Evolutionary conservation across 306 rosid genomes (phyloP), one percentile per base, ranked within the genome.

Genomic region (Gynostemma pentaphyllum): DNA sequence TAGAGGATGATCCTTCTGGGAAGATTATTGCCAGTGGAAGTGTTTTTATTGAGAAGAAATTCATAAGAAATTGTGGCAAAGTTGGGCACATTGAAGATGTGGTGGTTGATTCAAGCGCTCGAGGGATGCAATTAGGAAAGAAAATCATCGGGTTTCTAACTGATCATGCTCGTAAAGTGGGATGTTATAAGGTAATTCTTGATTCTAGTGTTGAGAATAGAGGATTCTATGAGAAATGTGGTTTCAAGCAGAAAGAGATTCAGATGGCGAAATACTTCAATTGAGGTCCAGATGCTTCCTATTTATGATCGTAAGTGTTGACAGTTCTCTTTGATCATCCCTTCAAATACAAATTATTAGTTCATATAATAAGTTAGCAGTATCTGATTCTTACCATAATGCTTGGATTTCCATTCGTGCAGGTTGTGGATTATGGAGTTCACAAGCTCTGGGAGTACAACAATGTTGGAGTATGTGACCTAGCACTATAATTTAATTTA

Each of bases 351-450:
- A n/a, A n/a, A n/a, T n/a, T n/a, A n/a, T n/a, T n/a, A n/a, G n/a
- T n/a, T n/a, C n/a, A n/a, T n/a, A n/a, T n/a, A n/a, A n/a, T 24
- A 51, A 26, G 45, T 59, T 37, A 34, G 13, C 36, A 16, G 44
- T 5, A 29, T 52, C 36, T 27, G 7, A 26, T 15, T 55, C 8
- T 13, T 21, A 57, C 64, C 65, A 21, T 13, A 37, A 37, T 39
- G 65, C 19, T 39, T 22, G 62, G 9, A 55, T 55, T 55, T 55
- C 44, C 9, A 30, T 57, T 40, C 53, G 39, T 85, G 70, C 89
- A 90, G 97, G 98, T 83, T 55, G 95, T 92, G 52, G 98, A 92
- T 88, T 88, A 88, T 62, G 98, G 98, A 60, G 90, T 92, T 74
- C 90, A 86, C 71, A 86, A 80, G 82, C 68, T 92, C 13, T 92